A percentile compares a stretch with the other conserved stretches of the same genome.
phyloP scores from a whole-genome alignment of 139 green algal species.

The Closterium sp. region DNA sequence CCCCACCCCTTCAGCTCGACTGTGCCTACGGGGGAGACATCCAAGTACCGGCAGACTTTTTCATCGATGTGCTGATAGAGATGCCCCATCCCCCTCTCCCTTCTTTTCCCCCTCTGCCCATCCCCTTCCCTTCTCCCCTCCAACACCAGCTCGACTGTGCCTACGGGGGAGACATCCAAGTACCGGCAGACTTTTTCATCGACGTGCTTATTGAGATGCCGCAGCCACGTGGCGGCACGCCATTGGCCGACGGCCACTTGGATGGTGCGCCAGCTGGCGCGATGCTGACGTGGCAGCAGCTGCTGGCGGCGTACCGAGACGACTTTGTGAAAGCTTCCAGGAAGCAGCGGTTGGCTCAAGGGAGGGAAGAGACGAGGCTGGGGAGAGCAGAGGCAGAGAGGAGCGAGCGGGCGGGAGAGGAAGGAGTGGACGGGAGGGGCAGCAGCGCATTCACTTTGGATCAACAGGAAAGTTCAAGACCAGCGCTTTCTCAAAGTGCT shows the following conservation, averaged over 20 bases:
- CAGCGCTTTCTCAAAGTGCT: too few relatives aligned
- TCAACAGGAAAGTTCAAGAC: too few relatives aligned
- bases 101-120: neutral
- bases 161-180: constrained; percentile 14
- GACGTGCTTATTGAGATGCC: constrained; percentile 29
- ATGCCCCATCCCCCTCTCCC: neutral
- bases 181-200: constrained; percentile 32
- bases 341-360: neutral
- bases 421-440: neutral
- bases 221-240: neutral
- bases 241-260: neutral
- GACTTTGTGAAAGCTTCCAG: neutral
- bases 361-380: neutral
- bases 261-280: neutral
- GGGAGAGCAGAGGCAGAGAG: too few relatives aligned
- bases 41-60: constrained; percentile 23
- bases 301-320: neutral
- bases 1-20: too few relatives aligned
- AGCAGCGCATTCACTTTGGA: too few relatives aligned
- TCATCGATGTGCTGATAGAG: constrained; percentile 35
- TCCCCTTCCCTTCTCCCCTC: too few relatives aligned
- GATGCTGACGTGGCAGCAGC: neutral
- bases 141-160: constrained; percentile 23
- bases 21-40: constrained; percentile 9
- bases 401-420: neutral